Base-by-base conservation (phyloP, 352 stramenopile species). In the Phytophthora litchii region DNA sequence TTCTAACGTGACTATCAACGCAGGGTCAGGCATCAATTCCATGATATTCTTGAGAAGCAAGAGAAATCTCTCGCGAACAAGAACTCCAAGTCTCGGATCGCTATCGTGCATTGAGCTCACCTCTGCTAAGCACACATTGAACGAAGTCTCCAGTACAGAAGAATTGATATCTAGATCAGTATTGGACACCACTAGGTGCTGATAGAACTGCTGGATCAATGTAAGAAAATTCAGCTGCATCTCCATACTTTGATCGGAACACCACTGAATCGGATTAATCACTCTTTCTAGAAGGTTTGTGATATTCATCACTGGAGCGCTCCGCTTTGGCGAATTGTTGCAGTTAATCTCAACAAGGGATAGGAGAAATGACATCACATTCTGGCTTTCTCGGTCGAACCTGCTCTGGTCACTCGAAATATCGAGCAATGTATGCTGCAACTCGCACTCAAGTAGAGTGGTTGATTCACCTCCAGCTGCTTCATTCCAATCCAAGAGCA, bases 401-500 rank as follows among this genome's bases (percentile, higher is more conserved):
- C 21, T 42, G 4, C 23, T 54, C 13, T 65, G 49, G 21, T 57
- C 21, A 2, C 48, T 63, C 4, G 54, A 65, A 14, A 78, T 32
- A 12, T 67, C 56, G 29, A 49, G 16, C n/a, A 80, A 17, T 14
- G 38, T 25, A 13, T 45, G 54, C 37, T 62, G 67, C 4, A 82
- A 53, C 21, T 76, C 64, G 31, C 11, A 31, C n/a, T 67, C 57
- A 41, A 78, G 19, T 21, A 67, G 4, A 23, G 42, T 34, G 0
- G 12, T 20, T 9, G 14, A 8, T 11, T 8, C 17, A 17, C 54
- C 21, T 25, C 32, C 29, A 56, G 19, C 12, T 19, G 10, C 13
- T 13, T 54, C 44, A 10, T 31, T 56, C 74, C 74, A 83, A 34
- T 68, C 40, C 0, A 67, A 8, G 20, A 83, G 48, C 25, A 83